Percentiles rank a stretch among this genome's conserved stretches.
Conservation (phyloP, 441 rosid genomes). For the Hura crepitans region DNA sequence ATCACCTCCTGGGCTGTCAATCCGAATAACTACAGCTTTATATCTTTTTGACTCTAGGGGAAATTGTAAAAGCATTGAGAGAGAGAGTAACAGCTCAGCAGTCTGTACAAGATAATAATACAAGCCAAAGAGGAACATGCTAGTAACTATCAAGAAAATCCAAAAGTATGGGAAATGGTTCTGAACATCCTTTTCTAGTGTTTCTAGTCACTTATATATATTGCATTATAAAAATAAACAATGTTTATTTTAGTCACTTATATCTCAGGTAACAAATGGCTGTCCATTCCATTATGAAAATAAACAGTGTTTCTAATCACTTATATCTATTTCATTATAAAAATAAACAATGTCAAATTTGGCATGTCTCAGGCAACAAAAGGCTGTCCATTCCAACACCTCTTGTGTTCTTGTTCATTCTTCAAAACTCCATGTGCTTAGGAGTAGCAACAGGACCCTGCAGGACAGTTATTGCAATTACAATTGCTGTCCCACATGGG, state of each 20-base stretch:
- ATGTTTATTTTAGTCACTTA: too few relatives aligned
- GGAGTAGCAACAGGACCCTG: background rate
- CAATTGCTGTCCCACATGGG: too few relatives aligned
- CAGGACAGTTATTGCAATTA: too few relatives aligned
- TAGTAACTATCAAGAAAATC: slow-evolving; percentile 9
- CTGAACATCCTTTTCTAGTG: background rate
- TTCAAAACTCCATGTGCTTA: background rate
- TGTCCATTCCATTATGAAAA: too few relatives aligned
- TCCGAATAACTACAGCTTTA: slow-evolving; percentile 87
- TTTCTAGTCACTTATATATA: background rate
- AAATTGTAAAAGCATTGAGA: slow-evolving; percentile 16
- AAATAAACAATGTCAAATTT: too few relatives aligned
- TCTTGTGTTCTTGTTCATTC: background rate
- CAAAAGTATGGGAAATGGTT: background rate
- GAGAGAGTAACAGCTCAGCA: slow-evolving; percentile 13
- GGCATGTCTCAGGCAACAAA: background rate
- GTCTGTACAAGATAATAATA: slow-evolving; percentile 12
- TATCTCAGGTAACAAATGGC: too few relatives aligned
- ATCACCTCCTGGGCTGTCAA: slow-evolving; percentile 98
- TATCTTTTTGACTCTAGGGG: slow-evolving; percentile 61
- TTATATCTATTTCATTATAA: background rate
- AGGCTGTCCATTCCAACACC: background rate
- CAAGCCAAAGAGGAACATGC: slow-evolving; percentile 14
- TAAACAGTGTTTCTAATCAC: background rate
- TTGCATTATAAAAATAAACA: background rate